phyloP scores from a whole-genome alignment of 1,139 yeast species.

The Yamadazyma blattariae region DNA sequence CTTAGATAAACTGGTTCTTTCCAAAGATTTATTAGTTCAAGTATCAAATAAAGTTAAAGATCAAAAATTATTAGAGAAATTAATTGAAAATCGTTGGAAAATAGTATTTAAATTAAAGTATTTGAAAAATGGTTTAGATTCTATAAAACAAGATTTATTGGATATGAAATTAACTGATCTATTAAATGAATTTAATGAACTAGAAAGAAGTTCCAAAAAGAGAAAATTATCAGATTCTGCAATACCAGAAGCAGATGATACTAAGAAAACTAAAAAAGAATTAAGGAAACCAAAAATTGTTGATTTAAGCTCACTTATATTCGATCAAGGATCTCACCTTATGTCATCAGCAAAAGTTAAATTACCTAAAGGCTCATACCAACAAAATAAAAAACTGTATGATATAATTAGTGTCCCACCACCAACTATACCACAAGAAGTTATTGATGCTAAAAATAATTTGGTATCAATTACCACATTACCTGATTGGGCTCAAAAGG shows the following conservation, averaged over 20 bases:
- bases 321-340: slow-evolving; percentile 71
- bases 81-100: slow-evolving; percentile 51
- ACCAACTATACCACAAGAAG: slow-evolving; percentile 51
- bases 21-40: slow-evolving; percentile 49
- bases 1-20: slow-evolving; percentile 15
- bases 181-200: slow-evolving; percentile 23
- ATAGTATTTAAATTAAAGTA: slow-evolving; percentile 53
- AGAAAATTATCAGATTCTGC: slow-evolving; percentile 15
- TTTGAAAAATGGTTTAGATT: slow-evolving; percentile 21
- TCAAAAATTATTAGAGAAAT: slow-evolving; percentile 6
- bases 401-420: slow-evolving; percentile 87
- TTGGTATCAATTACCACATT: slow-evolving; percentile 59
- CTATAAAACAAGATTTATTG: slow-evolving; percentile 23
- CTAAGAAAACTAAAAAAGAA: slow-evolving; percentile 8
- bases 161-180: slow-evolving; percentile 21
- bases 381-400: slow-evolving; percentile 67
- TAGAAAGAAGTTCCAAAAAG: slow-evolving; percentile 10
- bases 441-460: slow-evolving; percentile 34
- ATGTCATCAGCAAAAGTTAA: slow-evolving; percentile 66
- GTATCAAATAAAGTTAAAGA: slow-evolving; percentile 42
- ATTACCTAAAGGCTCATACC: slow-evolving; percentile 82
- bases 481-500: slow-evolving; percentile 81
- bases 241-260: slow-evolving; percentile 5
- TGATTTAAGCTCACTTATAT: slow-evolving; percentile 60
- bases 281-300: slow-evolving; percentile 51